These are phyloP conservation scores for Mesembryanthemum crystallinum DNA, from an alignment of 148 eudicot genomes.

Conservation along the genomic window DNA sequence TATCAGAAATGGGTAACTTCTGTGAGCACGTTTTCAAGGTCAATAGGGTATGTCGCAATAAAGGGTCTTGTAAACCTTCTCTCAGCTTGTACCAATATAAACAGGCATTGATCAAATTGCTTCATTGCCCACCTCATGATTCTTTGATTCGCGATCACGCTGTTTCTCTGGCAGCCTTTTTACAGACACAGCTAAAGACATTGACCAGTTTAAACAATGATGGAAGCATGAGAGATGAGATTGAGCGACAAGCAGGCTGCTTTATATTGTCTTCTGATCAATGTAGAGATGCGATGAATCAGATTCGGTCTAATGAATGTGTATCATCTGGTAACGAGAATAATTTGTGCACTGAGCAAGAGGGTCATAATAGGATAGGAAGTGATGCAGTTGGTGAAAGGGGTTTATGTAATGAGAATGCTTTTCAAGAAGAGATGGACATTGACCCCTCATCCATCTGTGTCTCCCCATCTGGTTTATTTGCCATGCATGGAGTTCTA, in stretches of 20 bases:
- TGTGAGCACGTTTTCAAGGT: constrained; percentile 82
- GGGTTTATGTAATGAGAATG: constrained; percentile 17
- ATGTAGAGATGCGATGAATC: constrained; percentile 10
- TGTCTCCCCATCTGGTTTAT: constrained; percentile 41
- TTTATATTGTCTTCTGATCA: not conserved
- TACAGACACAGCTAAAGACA: constrained; percentile 55
- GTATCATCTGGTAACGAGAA: constrained; percentile 13
- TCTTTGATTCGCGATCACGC: constrained; percentile 90
- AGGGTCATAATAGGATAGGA: constrained; percentile 3
- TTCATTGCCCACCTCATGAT: constrained; percentile 60
- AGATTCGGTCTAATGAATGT: constrained; percentile 12
- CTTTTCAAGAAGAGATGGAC: constrained; percentile 45
- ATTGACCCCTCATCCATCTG: constrained; percentile 46
- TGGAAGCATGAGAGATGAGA: constrained; percentile 26
- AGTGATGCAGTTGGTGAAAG: constrained; percentile 19
- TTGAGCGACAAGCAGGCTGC: constrained; percentile 18
- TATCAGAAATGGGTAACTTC: constrained; percentile 63
- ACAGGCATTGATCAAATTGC: constrained; percentile 56
- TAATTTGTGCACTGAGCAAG: constrained; percentile 6
- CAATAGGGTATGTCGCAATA: constrained; percentile 45
- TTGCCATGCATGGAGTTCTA: constrained; percentile 36
- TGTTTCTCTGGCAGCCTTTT: constrained; percentile 73
- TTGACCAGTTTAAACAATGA: constrained; percentile 27
- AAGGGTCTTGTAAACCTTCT: constrained; percentile 47
- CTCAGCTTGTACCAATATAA: constrained; percentile 61